Conservation (phyloP, 164 flowering plant species). For the Platanus orientalis region DNA sequence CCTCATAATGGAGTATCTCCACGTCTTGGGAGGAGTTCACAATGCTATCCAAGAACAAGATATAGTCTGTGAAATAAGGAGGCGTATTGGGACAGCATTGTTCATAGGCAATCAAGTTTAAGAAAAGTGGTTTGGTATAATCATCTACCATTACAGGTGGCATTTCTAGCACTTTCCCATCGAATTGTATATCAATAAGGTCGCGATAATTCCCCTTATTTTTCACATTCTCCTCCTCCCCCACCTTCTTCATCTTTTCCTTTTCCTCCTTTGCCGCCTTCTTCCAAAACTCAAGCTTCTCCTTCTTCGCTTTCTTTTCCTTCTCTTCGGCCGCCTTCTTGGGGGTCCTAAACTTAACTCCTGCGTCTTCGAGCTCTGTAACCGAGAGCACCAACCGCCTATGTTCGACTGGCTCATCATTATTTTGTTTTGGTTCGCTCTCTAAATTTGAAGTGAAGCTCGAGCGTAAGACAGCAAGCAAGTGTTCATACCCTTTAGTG, state of each 20-base stretch:
- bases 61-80: constrained; percentile 24
- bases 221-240: too few relatives aligned
- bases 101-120: constrained; percentile 33
- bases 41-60: constrained; percentile 26
- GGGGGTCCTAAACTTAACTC: constrained; percentile 14
- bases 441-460: constrained; percentile 9
- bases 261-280: too few relatives aligned
- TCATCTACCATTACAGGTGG: constrained; percentile 27
- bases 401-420: constrained; percentile 6
- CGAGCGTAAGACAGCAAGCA: constrained; percentile 23
- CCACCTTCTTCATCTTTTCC: too few relatives aligned
- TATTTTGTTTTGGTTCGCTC: too few relatives aligned
- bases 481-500: constrained; percentile 13
- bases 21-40: constrained; percentile 26
- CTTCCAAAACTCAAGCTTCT: too few relatives aligned
- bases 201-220: constrained; percentile 3
- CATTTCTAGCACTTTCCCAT: constrained; percentile 17
- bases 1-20: constrained; percentile 21
- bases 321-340: too few relatives aligned
- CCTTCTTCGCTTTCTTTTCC: too few relatives aligned
- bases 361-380: constrained; percentile 25
- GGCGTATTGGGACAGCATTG: constrained; percentile 17
- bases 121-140: constrained; percentile 19
- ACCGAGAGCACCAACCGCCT: constrained; percentile 14
- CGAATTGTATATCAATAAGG: constrained; percentile 22